Percentiles rank a stretch among this genome's conserved stretches.
phyloP scores from a whole-genome alignment of 2,329 filamentous ascomycete genomes.

The Cordyceps javanica region DNA sequence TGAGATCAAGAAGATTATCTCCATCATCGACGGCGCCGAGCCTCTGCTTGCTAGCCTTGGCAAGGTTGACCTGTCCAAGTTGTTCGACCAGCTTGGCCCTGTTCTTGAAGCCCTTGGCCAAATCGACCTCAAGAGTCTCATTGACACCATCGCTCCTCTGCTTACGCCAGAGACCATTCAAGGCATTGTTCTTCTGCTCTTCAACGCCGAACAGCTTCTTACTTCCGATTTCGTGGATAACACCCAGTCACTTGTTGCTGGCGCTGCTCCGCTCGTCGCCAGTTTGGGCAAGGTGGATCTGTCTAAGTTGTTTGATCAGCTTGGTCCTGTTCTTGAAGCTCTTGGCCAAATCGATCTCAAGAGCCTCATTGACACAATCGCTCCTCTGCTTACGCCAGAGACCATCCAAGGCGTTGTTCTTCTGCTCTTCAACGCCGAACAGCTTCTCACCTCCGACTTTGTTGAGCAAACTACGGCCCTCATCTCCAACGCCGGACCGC shows the following conservation, averaged over 20 bases:
- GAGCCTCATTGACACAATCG: conserved; percentile 15
- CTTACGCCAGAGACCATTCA: conserved; percentile 13
- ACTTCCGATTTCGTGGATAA: conserved; percentile 12
- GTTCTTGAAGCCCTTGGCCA: conserved; percentile 20
- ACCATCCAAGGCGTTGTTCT: conserved; percentile 15
- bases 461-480: conserved; percentile 16
- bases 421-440: conserved; percentile 15
- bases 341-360: conserved; percentile 16
- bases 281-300: conserved; percentile 29
- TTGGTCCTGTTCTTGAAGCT: conserved; percentile 22
- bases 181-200: conserved; percentile 15
- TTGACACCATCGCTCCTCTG: conserved; percentile 15
- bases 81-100: conserved; percentile 19
- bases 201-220: conserved; percentile 15
- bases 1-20: conserved; percentile 20
- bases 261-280: conserved; percentile 12
- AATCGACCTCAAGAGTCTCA: conserved; percentile 15
- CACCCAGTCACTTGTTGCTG: conserved; percentile 15
- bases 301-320: conserved; percentile 18
- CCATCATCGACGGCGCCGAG: conserved; percentile 21
- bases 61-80: conserved; percentile 27
- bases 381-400: conserved; percentile 13
- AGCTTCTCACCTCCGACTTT: conserved; percentile 12
- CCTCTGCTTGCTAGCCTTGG: conserved; percentile 28
- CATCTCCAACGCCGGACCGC: conserved; percentile 10